These are phyloP conservation scores for Colletotrichum euphorbiae DNA, from an alignment of 2,329 filamentous ascomycete genomes.

Conservation along the genomic window DNA sequence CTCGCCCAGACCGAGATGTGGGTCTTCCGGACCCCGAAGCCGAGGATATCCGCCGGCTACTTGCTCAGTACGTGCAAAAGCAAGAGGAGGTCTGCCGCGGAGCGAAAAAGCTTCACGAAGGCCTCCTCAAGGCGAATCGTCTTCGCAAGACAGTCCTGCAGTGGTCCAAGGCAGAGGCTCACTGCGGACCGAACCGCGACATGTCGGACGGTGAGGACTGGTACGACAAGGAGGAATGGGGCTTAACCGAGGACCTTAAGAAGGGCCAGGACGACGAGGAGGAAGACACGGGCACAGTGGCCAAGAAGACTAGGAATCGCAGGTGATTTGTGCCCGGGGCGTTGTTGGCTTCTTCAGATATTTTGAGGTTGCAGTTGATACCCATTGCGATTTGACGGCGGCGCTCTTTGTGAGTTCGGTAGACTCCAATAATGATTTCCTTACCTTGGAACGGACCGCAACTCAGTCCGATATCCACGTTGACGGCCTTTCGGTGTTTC, in stretches of 20 bases:
- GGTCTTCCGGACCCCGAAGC: slow-evolving; percentile 80
- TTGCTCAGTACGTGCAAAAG: slow-evolving; percentile 84
- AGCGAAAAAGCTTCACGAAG: slow-evolving; percentile 74
- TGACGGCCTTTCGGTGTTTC: slow-evolving; percentile 7
- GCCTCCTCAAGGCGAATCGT: slow-evolving; percentile 78
- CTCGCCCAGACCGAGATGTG: slow-evolving; percentile 75
- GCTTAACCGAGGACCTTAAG: slow-evolving; percentile 77
- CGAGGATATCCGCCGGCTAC: slow-evolving; percentile 79
- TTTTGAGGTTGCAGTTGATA: slow-evolving; percentile 38
- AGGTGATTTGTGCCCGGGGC: slow-evolving; percentile 48
- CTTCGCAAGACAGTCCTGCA: slow-evolving; percentile 77
- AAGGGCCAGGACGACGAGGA: slow-evolving; percentile 88
- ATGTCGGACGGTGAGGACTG: slow-evolving; percentile 92
- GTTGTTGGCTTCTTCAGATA: slow-evolving; percentile 19
- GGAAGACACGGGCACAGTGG: slow-evolving; percentile 71
- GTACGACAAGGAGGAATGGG: slow-evolving; percentile 87
- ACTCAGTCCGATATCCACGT: background rate
- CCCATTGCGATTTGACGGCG: slow-evolving; percentile 35
- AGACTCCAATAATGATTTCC: slow-evolving; percentile 1
- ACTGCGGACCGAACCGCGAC: slow-evolving; percentile 73
- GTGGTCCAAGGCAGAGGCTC: slow-evolving; percentile 83
- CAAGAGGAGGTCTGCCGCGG: slow-evolving; percentile 86
- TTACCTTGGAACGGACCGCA: background rate
- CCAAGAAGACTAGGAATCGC: slow-evolving; percentile 70
- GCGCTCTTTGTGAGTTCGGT: background rate